phyloP scores from a whole-genome alignment of 2,329 filamentous ascomycete genomes.

The Colletotrichum sp. region DNA sequence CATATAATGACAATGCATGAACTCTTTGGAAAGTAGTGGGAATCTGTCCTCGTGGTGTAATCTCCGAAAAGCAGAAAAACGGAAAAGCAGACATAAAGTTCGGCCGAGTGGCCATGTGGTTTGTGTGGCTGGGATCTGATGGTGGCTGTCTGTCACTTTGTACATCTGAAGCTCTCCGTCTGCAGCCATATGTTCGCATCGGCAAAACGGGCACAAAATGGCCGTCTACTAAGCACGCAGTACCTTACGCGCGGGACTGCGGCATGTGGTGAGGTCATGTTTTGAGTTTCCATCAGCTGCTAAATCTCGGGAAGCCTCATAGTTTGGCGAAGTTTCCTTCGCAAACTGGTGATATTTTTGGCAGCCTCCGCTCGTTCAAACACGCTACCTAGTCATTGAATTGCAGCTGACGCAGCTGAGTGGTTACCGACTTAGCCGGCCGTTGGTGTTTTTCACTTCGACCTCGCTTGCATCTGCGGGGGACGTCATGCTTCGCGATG shows the following conservation, averaged over 20 bases:
- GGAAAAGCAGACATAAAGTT: not conserved
- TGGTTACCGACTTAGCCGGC: not conserved
- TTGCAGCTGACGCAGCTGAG: not conserved
- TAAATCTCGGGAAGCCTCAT: not conserved
- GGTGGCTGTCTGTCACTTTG: not conserved
- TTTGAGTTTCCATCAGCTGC: not conserved
- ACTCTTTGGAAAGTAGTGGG: not conserved
- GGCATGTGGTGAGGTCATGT: not conserved
- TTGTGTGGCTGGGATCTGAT: not conserved
- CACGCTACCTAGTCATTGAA: not conserved
- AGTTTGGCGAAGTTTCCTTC: not conserved
- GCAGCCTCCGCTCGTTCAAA: not conserved
- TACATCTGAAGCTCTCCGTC: not conserved
- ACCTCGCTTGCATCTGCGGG: not conserved
- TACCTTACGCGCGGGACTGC: not conserved
- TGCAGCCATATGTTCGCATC: not conserved
- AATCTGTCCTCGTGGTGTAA: not conserved
- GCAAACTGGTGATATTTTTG: not conserved
- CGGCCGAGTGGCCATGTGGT: not conserved
- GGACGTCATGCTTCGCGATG: not conserved
- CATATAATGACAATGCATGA: constrained; percentile 2
- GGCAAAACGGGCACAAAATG: not conserved
- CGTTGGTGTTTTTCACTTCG: not conserved
- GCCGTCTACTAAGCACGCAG: not conserved
- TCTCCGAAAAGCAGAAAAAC: not conserved